Base-by-base conservation (phyloP, 768 basidiomycete species). In the Leccinum uliginosum region DNA sequence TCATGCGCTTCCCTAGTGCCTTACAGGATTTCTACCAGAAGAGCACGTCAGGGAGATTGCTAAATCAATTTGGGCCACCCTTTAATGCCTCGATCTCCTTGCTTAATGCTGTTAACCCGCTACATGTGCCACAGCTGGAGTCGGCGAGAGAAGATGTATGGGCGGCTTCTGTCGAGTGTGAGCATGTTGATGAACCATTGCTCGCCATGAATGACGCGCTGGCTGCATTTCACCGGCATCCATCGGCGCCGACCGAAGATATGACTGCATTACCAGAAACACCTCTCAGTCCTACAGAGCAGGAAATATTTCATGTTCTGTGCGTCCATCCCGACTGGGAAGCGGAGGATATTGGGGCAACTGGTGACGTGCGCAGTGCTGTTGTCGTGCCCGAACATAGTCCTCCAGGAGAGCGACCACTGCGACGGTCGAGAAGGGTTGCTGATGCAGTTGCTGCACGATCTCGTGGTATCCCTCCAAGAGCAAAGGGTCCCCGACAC, bases 281-380 rank as follows among this genome's bases (percentile, higher is more conserved):
- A 3, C 87, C 87, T 19, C 76, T 90, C 50, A 89, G 80, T 61
- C 82, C 83, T 23, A 83, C 79, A 10, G 88, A 90, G 63, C 81
- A 86, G 64, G 82, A 86, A 68, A 83, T 90, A 50, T 89, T 90
- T 71, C 80, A 76, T 43, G 77, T 80, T 48, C 70, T 89, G 24
- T 89, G 86, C 58, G 74, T 79, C 30, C 77, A 80, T 58, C 80
- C 82, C 19, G 83, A 84, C 57, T 81, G 80, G 79, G 71, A 71
- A 40, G 54, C 50, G 23, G 80, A 82, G 49, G 79, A 74, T 21
- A 45, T 14, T 12, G 61, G 53, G 26, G 32, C 38, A 26, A 29
- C 40, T 32, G 59, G 57, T 6, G 54, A 59, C 23, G 63, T 51
- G 17, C 64, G 59, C 17, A 65, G 56, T 51, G 59, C 24, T 29